phyloP scores from a whole-genome alignment of 2,329 filamentous ascomycete species.

The Talaromyces funiculosus region DNA sequence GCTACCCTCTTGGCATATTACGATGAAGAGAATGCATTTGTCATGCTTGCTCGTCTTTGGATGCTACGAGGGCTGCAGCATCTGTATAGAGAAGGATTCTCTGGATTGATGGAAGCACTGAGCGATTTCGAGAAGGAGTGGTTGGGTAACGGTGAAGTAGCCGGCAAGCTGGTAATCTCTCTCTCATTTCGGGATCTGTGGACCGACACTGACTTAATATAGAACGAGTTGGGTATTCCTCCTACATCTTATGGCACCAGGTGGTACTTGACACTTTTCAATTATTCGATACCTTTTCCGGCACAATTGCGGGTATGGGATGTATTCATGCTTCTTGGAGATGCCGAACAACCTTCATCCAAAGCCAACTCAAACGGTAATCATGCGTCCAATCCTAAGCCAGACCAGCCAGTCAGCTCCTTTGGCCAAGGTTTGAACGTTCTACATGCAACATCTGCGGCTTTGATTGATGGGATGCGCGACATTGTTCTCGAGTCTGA shows the following conservation, averaged over 20 bases:
- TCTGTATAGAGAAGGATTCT: conserved; percentile 78
- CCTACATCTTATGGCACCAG: conserved; percentile 91
- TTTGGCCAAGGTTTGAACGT: conserved; percentile 70
- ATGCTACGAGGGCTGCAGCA: conserved; percentile 77
- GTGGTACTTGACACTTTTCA: conserved; percentile 97
- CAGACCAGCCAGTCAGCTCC: conserved; percentile 19
- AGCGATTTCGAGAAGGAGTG: conserved; percentile 79
- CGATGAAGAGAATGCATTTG: conserved; percentile 87
- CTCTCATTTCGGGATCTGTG: not conserved
- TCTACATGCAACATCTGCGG: conserved; percentile 81
- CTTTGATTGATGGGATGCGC: conserved; percentile 81
- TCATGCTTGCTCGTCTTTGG: conserved; percentile 97
- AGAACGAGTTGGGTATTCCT: conserved; percentile 73
- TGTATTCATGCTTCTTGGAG: conserved; percentile 90
- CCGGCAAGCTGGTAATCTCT: conserved; percentile 65
- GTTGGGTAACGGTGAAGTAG: conserved; percentile 73
- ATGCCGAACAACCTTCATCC: conserved; percentile 48
- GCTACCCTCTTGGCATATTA: conserved; percentile 94
- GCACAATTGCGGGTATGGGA: conserved; percentile 97
- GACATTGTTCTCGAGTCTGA: conserved; percentile 87
- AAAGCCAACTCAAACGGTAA: conserved; percentile 3
- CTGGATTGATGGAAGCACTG: conserved; percentile 78
- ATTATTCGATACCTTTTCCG: conserved; percentile 89
- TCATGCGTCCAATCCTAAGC: not conserved
- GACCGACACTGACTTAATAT: conserved; percentile 13